phyloP scores from a whole-genome alignment of 176 grass and related monocot species.

The maize (Zea mays) region Zm-B73-REFERENCE-NAM-5.0 NC_050102.1:106209501-106210000 shows the following conservation, averaged over 20 bases:
- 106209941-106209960: constrained; percentile 55
- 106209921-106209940: constrained; percentile 38
- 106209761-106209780: not conserved
- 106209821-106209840: not conserved
- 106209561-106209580: no score
- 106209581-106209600: no score
- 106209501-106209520: no score
- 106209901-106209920: constrained; percentile 17
- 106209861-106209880: constrained; percentile 13
- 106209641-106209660: constrained; percentile 31
- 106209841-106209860: constrained; percentile 19
- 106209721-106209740: not conserved
- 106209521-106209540: no score
- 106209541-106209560: no score
- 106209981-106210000: constrained; percentile 57
- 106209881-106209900: not conserved
- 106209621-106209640: constrained; percentile 20
- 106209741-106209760: constrained; percentile 26
- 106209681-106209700: not conserved
- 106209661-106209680: constrained; percentile 45
- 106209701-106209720: not conserved
- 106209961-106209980: constrained; percentile 48
- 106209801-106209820: constrained; percentile 18
- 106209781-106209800: constrained; percentile 6
- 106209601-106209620: no score